A percentile compares a stretch with the other conserved stretches of the same genome.
Conservation (phyloP, 2,329 filamentous ascomycete genomes). For the Chlorencoelia australis region DNA sequence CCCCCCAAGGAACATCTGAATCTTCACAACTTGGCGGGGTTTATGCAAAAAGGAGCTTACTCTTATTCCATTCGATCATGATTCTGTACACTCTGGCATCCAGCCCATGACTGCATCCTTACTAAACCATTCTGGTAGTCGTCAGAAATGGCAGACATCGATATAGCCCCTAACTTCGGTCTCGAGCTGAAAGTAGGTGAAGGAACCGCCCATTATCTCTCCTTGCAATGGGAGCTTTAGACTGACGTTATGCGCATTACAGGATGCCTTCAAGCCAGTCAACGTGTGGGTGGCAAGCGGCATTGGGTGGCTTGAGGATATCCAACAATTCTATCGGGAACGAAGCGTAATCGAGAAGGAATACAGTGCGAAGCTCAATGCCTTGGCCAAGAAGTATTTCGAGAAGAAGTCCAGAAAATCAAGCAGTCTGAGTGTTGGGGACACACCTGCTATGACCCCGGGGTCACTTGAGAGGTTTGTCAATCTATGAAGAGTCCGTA, state of each 20-base stretch:
- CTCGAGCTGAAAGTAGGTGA: conserved; percentile 75
- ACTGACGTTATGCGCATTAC: conserved; percentile 13
- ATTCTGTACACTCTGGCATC: conserved; percentile 7
- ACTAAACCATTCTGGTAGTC: conserved; percentile 7
- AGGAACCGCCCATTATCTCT: conserved; percentile 13
- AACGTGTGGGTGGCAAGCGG: conserved; percentile 85
- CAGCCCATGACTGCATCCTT: conserved; percentile 15
- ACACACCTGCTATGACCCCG: conserved; percentile 84
- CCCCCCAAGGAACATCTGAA: no score
- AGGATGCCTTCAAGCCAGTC: conserved; percentile 96
- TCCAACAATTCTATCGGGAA: conserved; percentile 96
- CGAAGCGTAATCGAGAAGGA: conserved; percentile 92
- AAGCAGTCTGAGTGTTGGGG: conserved; percentile 80
- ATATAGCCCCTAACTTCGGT: conserved; percentile 79
- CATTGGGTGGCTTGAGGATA: conserved; percentile 91
- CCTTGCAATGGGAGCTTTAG: neutral
- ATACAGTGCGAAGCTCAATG: conserved; percentile 79
- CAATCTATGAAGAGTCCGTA: conserved; percentile 3
- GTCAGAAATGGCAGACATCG: conserved; percentile 74
- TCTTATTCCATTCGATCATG: conserved; percentile 10
- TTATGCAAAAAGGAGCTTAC: no score
- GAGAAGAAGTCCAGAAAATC: conserved; percentile 93
- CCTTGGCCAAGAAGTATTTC: conserved; percentile 89
- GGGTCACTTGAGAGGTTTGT: conserved; percentile 79
- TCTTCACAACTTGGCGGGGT: no score